Conservation (phyloP, 129 eudicot species). For the Arctium lappa region DNA sequence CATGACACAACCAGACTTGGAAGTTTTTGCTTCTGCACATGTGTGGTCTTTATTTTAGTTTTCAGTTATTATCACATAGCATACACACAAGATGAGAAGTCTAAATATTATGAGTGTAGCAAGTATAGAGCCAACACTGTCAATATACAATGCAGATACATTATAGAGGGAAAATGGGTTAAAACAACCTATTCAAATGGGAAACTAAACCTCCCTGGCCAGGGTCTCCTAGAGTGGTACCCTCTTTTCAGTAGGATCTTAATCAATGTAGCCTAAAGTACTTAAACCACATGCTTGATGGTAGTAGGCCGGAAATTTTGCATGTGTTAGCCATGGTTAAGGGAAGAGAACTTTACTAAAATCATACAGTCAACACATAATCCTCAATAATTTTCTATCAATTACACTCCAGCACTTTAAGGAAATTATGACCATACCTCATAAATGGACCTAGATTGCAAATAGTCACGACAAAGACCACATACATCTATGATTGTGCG, state of each 20-base stretch:
- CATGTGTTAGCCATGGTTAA: neutral
- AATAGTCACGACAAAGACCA: slow-evolving; percentile 79
- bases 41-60: neutral
- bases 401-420: slow-evolving; percentile 1
- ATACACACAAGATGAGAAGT: neutral
- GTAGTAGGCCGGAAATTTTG: neutral
- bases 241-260: neutral
- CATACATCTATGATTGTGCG: slow-evolving; percentile 94
- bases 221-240: neutral
- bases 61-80: neutral
- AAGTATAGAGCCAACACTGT: neutral
- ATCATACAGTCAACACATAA: neutral
- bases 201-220: neutral
- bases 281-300: slow-evolving; percentile 15
- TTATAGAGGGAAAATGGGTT: neutral
- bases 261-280: neutral
- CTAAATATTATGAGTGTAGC: neutral
- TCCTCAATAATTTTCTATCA: neutral
- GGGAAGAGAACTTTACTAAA: neutral
- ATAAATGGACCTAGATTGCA: slow-evolving; percentile 77
- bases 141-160: neutral
- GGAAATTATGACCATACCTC: slow-evolving; percentile 51
- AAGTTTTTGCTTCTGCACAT: neutral
- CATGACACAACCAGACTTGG: neutral
- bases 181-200: neutral